These are phyloP conservation scores for Zymoseptoria pseudotritici DNA, from an alignment of 2,329 filamentous ascomycete genomes.

Conservation along the genomic window DNA sequence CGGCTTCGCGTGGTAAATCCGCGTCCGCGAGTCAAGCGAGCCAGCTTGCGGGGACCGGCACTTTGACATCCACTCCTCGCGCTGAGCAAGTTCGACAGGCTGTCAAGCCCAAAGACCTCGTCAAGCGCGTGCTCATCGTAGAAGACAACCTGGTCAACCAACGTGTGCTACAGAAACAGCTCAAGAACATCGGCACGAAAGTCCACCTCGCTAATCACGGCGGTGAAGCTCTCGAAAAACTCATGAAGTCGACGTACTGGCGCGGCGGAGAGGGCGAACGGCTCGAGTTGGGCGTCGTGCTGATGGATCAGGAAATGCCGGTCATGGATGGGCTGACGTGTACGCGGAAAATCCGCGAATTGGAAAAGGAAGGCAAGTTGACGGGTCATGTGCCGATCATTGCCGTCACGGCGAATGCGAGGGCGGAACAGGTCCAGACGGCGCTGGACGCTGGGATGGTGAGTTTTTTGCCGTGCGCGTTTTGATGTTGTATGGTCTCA, in stretches of 20 bases:
- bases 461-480: conserved; percentile 11
- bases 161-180: conserved; percentile 43
- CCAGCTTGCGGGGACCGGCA: not conserved
- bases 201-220: conserved; percentile 44
- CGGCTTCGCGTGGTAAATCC: not conserved
- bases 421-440: conserved; percentile 64
- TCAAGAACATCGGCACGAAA: conserved; percentile 40
- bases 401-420: conserved; percentile 74
- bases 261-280: conserved; percentile 11
- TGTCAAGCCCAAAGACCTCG: conserved; percentile 2
- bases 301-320: conserved; percentile 81
- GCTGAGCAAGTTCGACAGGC: not conserved
- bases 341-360: conserved; percentile 59
- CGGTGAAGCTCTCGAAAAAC: conserved; percentile 40
- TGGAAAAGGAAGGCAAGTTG: conserved; percentile 56
- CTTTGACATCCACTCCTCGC: not conserved
- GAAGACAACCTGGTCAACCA: conserved; percentile 41
- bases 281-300: conserved; percentile 44
- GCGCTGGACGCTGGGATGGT: conserved; percentile 66
- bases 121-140: conserved; percentile 34
- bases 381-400: conserved; percentile 66
- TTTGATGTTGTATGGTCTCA: not conserved
- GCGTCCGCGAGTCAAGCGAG: not conserved
- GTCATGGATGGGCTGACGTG: conserved; percentile 76
- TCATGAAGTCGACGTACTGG: conserved; percentile 39